phyloP scores from a whole-genome alignment of 148 eudicot species.

The Arctostaphylos glauca region DNA sequence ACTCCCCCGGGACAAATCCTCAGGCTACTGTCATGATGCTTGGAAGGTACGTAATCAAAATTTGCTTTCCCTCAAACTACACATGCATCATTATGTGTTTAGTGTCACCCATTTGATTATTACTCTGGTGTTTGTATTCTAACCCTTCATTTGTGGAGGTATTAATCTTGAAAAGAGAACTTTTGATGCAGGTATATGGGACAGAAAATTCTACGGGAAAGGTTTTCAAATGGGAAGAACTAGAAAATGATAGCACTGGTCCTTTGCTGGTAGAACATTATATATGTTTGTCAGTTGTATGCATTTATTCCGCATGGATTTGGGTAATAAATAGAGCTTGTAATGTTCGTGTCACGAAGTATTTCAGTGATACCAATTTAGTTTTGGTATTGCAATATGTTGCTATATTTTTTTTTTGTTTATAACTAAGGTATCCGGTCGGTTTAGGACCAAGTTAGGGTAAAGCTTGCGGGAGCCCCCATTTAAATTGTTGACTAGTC shows the following conservation, averaged over 20 bases:
- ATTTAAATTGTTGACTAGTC: no score
- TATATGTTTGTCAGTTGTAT: background rate
- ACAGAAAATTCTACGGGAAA: slow-evolving; percentile 40
- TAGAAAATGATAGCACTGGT: background rate
- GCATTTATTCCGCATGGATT: background rate
- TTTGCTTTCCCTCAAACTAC: no score
- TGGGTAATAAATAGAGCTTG: background rate
- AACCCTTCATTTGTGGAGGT: no score
- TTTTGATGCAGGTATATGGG: slow-evolving; percentile 56
- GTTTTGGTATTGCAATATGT: background rate
- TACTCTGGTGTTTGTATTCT: no score
- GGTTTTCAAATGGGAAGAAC: no score
- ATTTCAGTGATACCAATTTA: background rate
- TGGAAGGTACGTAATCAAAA: slow-evolving; percentile 73
- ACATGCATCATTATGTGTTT: no score
- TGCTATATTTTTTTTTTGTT: no score
- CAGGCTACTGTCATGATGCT: slow-evolving; percentile 79
- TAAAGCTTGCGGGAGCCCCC: no score
- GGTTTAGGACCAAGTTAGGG: no score
- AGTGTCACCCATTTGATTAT: no score
- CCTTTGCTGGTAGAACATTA: background rate
- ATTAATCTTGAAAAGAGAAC: background rate
- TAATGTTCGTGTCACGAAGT: background rate
- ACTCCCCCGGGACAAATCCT: slow-evolving; percentile 62
- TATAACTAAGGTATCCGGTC: no score